Evolutionary conservation across 2,329 filamentous ascomycete genomes (phyloP).

Genomic region (Aspergillus nomiae): DNA sequence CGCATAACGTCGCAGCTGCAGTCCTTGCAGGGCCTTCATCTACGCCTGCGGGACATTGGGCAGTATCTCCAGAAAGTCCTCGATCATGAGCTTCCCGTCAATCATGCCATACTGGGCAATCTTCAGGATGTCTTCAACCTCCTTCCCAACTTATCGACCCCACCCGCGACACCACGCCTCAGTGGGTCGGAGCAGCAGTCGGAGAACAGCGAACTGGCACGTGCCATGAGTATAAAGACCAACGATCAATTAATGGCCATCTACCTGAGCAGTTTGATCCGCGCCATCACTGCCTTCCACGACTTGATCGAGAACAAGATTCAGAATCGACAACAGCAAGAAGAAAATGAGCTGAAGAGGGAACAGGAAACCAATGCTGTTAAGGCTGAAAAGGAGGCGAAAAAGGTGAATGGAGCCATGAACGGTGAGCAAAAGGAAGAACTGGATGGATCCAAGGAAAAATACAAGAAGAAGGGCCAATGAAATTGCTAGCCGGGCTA

Average conservation of each 20-base stretch:
- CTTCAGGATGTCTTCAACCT: conserved; percentile 99
- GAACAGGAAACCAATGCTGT: conserved; percentile 67
- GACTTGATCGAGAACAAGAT: conserved; percentile 99
- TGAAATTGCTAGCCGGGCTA: conserved; percentile 13
- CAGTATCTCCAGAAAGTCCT: conserved; percentile 95
- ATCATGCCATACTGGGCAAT: conserved; percentile 95
- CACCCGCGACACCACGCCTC: conserved; percentile 62
- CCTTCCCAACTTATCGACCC: conserved; percentile 89
- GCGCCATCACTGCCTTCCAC: conserved; percentile 98
- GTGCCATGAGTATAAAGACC: conserved; percentile 98
- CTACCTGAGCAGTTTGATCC: conserved; percentile 93
- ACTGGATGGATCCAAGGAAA: conserved; percentile 59
- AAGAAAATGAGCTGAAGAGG: conserved; percentile 86
- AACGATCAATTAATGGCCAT: conserved; percentile 99
- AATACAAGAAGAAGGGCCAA: conserved; percentile 57
- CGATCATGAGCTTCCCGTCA: conserved; percentile 87
- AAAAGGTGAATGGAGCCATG: conserved; percentile 49
- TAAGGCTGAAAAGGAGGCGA: conserved; percentile 64
- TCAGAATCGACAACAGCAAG: conserved; percentile 94
- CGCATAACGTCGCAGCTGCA: conserved; percentile 97
- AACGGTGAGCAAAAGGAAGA: conserved; percentile 59
- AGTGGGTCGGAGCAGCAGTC: conserved; percentile 60
- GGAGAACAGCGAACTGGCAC: conserved; percentile 82
- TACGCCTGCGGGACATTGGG: conserved; percentile 92
- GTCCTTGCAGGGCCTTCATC: conserved; percentile 92